Conservation (phyloP, 169 alveolate genomes). For the Plasmodium cynomolgi region DNA sequence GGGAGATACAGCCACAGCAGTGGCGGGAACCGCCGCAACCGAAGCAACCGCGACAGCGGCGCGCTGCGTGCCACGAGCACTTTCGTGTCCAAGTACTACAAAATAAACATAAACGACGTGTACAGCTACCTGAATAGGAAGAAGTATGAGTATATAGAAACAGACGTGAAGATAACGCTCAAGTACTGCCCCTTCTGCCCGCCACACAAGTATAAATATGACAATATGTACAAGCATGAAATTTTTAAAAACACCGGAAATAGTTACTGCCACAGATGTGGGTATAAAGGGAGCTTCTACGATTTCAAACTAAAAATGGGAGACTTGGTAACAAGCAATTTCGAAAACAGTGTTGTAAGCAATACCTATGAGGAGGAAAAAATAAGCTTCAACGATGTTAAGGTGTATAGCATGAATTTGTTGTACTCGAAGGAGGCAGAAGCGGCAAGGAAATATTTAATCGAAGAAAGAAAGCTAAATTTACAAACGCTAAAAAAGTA, state of each 20-base stretch:
- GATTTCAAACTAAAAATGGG: slow-evolving; percentile 89
- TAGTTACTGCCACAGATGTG: slow-evolving; percentile 90
- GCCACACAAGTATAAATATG: slow-evolving; percentile 87
- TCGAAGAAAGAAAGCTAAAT: slow-evolving; percentile 85
- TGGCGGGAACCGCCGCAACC: not conserved
- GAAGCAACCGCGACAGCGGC: not conserved
- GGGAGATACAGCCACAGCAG: not conserved
- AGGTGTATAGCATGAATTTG: slow-evolving; percentile 80
- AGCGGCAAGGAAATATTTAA: slow-evolving; percentile 85
- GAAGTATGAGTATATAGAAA: slow-evolving; percentile 83
- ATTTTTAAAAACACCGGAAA: slow-evolving; percentile 89
- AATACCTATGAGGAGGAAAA: slow-evolving; percentile 71
- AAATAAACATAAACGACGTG: slow-evolving; percentile 81
- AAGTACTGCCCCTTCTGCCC: slow-evolving; percentile 89
- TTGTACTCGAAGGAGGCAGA: slow-evolving; percentile 77
- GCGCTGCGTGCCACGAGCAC: slow-evolving; percentile 74
- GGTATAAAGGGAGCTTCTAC: slow-evolving; percentile 88
- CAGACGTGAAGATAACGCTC: slow-evolving; percentile 84
- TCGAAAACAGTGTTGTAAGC: slow-evolving; percentile 20
- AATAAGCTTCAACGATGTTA: slow-evolving; percentile 76
- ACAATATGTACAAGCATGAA: slow-evolving; percentile 87
- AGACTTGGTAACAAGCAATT: slow-evolving; percentile 78
- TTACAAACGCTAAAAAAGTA: slow-evolving; percentile 85
- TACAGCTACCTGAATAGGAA: slow-evolving; percentile 85
- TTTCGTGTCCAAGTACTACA: slow-evolving; percentile 85